These are phyloP conservation scores for Volvariella surrecta DNA, from an alignment of 1,284 basidiomycete genomes.

Conservation along the genomic window DNA sequence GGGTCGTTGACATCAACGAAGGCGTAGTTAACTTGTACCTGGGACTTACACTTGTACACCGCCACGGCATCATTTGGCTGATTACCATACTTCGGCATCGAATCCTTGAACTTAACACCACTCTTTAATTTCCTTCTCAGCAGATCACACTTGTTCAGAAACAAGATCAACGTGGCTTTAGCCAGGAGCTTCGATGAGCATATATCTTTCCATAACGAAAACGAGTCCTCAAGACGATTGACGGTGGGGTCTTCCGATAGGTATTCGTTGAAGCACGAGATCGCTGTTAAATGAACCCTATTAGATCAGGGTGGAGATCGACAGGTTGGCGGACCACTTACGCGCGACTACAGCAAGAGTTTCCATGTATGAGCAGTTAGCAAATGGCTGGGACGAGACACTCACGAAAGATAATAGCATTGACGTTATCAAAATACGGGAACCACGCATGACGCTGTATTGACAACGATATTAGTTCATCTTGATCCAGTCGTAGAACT, in stretches of 20 bases:
- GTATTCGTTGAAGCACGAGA: slow-evolving; percentile 58
- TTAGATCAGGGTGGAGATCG: background rate
- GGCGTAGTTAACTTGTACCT: background rate
- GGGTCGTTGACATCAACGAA: slow-evolving; percentile 7
- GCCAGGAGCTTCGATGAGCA: slow-evolving; percentile 46
- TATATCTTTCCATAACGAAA: slow-evolving; percentile 54
- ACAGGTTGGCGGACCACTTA: slow-evolving; percentile 11
- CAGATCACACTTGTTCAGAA: slow-evolving; percentile 62
- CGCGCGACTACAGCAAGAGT: slow-evolving; percentile 21
- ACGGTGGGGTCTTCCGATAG: slow-evolving; percentile 49
- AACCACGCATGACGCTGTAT: slow-evolving; percentile 48
- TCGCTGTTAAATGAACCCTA: slow-evolving; percentile 32
- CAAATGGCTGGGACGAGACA: slow-evolving; percentile 1
- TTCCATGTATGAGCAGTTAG: background rate
- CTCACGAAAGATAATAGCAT: slow-evolving; percentile 56
- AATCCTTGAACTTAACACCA: slow-evolving; percentile 47
- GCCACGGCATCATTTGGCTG: slow-evolving; percentile 42
- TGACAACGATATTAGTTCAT: too few relatives aligned
- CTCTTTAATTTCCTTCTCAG: slow-evolving; percentile 46
- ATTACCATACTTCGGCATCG: slow-evolving; percentile 51
- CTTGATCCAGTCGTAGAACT: too few relatives aligned
- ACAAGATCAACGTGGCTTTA: slow-evolving; percentile 50
- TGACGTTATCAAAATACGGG: slow-evolving; percentile 56
- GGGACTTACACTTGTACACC: slow-evolving; percentile 38
- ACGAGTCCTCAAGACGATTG: slow-evolving; percentile 61